Base-by-base conservation (phyloP, 1,284 basidiomycete species). In the Violaceomyces palustris region DNA sequence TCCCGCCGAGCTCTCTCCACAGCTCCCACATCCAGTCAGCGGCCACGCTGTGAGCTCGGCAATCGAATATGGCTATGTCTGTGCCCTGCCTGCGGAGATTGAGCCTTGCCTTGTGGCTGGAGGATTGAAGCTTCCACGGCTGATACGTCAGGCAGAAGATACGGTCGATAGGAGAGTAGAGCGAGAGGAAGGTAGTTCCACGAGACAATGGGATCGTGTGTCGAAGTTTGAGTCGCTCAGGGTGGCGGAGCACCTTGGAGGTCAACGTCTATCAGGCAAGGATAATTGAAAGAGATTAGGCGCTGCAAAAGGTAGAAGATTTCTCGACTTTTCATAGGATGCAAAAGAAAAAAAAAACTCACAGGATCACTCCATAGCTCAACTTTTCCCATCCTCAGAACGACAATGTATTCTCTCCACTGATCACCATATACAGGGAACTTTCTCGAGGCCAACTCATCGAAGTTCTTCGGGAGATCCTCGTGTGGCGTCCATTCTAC, bases 1-100 rank as follows among this genome's bases (percentile, higher is more conserved):
- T 49, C 4, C 78, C 78, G 14, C 78, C 80, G 3, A 86, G 76
- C 49, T 81, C 77, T 34, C 78, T 78, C 85, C 86, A 89, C 35
- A 90, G 74, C 47, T 81, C 79, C 87, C 87, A 90, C 34, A 82
- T 76, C 88, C 88, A 91, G 69, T 91, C 88, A 22, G 79, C 77
- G 2, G 84, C 83, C 39, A 85, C 77, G 11, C 83, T 81, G 11
- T 84, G 80, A 48, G 48, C 46, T 29, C 69, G 62, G 24, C 63
- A 70, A 64, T 88, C 87, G 73, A 88, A 86, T 18, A 90, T 76
- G 59, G 87, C 87, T 11, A 89, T 80, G 53, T 85, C 83, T 0
- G 82, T 84, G n/a, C 86, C 86, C 18, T 50, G 61, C 23, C 57
- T 50, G 35, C 63, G 64, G 22, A 69, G 58, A 50, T 77, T 78